These are phyloP conservation scores for Xylariaceae sp. DNA, from an alignment of 2,329 filamentous ascomycete genomes.

Conservation along the genomic window DNA sequence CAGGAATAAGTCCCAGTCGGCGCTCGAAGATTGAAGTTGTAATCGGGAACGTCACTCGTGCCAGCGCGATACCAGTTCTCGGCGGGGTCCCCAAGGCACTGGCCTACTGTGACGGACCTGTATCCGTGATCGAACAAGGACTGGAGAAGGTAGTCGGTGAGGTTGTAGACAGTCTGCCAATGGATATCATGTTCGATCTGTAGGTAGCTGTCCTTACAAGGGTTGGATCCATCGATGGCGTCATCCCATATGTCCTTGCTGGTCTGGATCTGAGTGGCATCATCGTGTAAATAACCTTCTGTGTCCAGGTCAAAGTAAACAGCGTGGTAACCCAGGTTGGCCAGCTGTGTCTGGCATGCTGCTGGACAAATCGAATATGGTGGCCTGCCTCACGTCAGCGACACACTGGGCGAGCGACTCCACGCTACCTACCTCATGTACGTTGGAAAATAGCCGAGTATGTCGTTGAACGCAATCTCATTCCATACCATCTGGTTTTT, in stretches of 20 bases:
- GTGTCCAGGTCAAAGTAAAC: conserved; percentile 30
- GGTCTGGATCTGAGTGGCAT: conserved; percentile 27
- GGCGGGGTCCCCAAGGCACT: conserved; percentile 48
- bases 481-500: conserved; percentile 30
- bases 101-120: conserved; percentile 47
- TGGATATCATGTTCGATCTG: conserved; percentile 45
- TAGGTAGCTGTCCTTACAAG: conserved; percentile 25
- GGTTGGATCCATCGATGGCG: conserved; percentile 25
- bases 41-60: conserved; percentile 20
- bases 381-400: conserved; percentile 14
- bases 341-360: conserved; percentile 23
- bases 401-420: too few species aligned
- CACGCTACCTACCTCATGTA: conserved; percentile 25
- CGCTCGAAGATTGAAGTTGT: conserved; percentile 20
- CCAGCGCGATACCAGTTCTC: conserved; percentile 49
- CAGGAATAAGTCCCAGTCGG: conserved; percentile 27
- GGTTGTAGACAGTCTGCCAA: conserved; percentile 40
- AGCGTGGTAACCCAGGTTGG: conserved; percentile 26
- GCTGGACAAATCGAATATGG: conserved; percentile 28
- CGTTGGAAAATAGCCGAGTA: conserved; percentile 30
- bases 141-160: conserved; percentile 40
- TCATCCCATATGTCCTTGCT: conserved; percentile 34
- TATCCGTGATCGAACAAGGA: conserved; percentile 39
- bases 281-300: conserved; percentile 28
- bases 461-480: conserved; percentile 30